Evolutionary conservation across 352 stramenopile genomes (phyloP).

Genomic region (Phytopythium litorale): DNA sequence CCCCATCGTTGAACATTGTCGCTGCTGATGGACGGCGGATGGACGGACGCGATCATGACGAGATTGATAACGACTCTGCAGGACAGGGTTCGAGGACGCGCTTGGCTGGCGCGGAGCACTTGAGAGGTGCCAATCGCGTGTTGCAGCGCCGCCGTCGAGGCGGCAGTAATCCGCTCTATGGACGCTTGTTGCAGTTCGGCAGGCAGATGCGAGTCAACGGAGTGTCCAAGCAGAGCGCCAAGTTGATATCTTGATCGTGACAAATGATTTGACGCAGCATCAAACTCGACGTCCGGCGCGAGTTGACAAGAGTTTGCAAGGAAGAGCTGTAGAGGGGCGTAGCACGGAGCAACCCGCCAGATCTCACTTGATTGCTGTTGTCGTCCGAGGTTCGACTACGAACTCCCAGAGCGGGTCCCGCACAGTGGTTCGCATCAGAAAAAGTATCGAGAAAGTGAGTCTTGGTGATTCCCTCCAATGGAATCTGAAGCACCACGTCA

Average conservation of each 20-base stretch:
- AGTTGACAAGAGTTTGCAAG: neutral
- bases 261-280: neutral
- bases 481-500: neutral
- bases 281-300: neutral
- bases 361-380: neutral
- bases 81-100: neutral
- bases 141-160: neutral
- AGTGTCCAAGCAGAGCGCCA: neutral
- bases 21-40: neutral
- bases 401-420: neutral
- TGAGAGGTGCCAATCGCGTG: neutral
- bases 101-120: neutral
- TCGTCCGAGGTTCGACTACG: neutral
- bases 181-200: neutral
- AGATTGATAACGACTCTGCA: neutral
- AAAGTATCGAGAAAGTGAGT: neutral
- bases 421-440: conserved; percentile 2
- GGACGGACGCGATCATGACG: neutral
- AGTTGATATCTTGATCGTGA: neutral
- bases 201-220: neutral
- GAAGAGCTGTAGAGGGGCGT: too few species aligned
- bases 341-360: neutral
- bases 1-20: conserved; percentile 5
- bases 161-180: neutral
- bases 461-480: neutral